Base-by-base conservation (phyloP, 2,329 filamentous ascomycete species). In the Monosporascus ibericus region DNA sequence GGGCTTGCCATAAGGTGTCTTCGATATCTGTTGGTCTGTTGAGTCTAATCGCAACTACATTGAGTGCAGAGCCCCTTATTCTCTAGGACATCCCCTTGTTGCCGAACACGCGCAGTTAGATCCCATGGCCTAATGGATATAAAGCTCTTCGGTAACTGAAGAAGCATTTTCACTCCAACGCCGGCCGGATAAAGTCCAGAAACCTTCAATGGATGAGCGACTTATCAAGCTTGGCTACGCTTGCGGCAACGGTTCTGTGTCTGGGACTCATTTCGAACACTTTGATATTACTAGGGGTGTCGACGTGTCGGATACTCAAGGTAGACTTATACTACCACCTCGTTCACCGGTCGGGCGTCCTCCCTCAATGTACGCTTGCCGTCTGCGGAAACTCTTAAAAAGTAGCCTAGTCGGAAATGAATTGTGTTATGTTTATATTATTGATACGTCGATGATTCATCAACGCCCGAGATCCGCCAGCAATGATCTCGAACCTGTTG, bases 281-380 rank as follows among this genome's bases (percentile, higher is more conserved):
- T 44, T 38, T 1, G 50, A 53, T 46, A 27, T 47, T 9, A 48
- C 63, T 11, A 59, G 60, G 15, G 63, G 61, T 22, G 49, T 63
- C 5, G 60, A 64, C 52, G 58, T 63, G 20, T 60, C 60, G 6
- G 47, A 58, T 9, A 48, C 50, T 5, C 52, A 64, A 63, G 63
- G 59, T 61, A 20, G 47, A 56, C 38, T 49, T 39, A 27, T 63
- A 62, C 52, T 63, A 63, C 52, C 51, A 53, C 6, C 14, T 49
- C 1, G 56, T 55, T 1, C 36, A 38, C n/a, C 42, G 38, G 7
- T 48, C 54, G 0, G 52, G 55, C 2, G 18, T 56, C 11, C 17
- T 48, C 5, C 44, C 52, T 1, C 49, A 57, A 30, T 52, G 58
- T 18, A 62, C 60, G 57, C 55, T 58, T 20, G 48, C 44, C 20